A percentile compares a stretch with the other conserved stretches of the same genome.
These are phyloP conservation scores for Cymbopogon citratus DNA, from an alignment of 176 grass and related monocot species.

Conservation along the genomic window DNA sequence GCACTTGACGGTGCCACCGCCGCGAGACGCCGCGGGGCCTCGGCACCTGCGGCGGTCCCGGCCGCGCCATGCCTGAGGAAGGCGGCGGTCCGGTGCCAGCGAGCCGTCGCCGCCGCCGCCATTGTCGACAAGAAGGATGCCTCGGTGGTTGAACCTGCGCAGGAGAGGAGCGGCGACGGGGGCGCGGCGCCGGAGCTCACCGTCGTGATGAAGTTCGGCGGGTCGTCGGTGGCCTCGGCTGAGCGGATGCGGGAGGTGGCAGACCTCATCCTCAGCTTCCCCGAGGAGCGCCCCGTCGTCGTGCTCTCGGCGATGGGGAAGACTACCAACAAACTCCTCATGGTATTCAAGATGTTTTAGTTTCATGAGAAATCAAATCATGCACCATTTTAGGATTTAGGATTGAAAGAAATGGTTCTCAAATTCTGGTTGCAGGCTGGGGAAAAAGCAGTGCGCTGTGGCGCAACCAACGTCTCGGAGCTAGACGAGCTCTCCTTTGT, in stretches of 20 bases:
- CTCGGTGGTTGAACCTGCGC: neutral
- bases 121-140: slow-evolving; percentile 12
- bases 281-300: slow-evolving; percentile 53
- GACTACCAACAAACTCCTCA: slow-evolving; percentile 62
- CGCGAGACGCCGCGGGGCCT: neutral
- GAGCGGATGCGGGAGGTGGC: slow-evolving; percentile 63
- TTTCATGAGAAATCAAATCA: too few relatives aligned
- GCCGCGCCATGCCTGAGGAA: neutral
- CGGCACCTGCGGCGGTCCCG: slow-evolving; percentile 2
- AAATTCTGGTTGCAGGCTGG: neutral
- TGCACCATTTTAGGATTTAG: neutral
- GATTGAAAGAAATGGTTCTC: neutral
- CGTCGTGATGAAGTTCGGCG: slow-evolving; percentile 73
- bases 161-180: neutral
- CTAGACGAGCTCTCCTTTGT: slow-evolving; percentile 50
- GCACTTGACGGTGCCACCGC: neutral
- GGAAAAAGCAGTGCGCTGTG: slow-evolving; percentile 43
- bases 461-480: slow-evolving; percentile 41
- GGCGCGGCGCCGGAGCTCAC: too few relatives aligned
- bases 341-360: slow-evolving; percentile 28
- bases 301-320: slow-evolving; percentile 77
- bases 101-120: neutral
- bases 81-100: slow-evolving; percentile 25
- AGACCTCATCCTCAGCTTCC: slow-evolving; percentile 59
- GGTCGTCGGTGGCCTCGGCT: slow-evolving; percentile 62